Conservation (phyloP, 2,329 filamentous ascomycete species). For the Hypoxylon sp. region DNA sequence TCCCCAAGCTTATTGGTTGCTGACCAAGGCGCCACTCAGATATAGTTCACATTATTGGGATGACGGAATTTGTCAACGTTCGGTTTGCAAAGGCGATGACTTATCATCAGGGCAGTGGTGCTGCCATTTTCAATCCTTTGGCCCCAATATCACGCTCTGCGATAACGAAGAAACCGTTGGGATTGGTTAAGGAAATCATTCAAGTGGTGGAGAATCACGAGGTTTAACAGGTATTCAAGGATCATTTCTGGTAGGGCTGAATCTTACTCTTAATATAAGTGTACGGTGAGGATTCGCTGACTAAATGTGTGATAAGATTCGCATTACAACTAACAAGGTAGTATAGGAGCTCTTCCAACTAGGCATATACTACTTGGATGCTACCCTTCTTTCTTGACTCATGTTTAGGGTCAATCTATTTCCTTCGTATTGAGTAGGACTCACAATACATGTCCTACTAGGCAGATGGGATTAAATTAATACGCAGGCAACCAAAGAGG, state of each 20-base stretch:
- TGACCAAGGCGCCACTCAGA: background rate
- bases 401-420: background rate
- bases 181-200: background rate
- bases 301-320: background rate
- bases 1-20: background rate
- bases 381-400: background rate
- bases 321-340: background rate
- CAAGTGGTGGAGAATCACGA: background rate
- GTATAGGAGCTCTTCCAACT: background rate
- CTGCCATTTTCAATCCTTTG: background rate
- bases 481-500: too few species aligned
- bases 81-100: background rate
- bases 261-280: background rate
- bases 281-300: background rate
- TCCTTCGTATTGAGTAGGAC: background rate
- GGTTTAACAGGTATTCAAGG: background rate
- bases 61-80: background rate
- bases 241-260: conserved; percentile 2
- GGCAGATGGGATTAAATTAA: background rate
- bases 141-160: background rate
- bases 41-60: background rate
- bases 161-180: background rate
- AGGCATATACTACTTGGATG: background rate
- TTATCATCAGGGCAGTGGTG: background rate
- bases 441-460: background rate